These are phyloP conservation scores for Ophiostoma montium DNA, from an alignment of 2,329 filamentous ascomycete genomes.

Conservation along the genomic window DNA sequence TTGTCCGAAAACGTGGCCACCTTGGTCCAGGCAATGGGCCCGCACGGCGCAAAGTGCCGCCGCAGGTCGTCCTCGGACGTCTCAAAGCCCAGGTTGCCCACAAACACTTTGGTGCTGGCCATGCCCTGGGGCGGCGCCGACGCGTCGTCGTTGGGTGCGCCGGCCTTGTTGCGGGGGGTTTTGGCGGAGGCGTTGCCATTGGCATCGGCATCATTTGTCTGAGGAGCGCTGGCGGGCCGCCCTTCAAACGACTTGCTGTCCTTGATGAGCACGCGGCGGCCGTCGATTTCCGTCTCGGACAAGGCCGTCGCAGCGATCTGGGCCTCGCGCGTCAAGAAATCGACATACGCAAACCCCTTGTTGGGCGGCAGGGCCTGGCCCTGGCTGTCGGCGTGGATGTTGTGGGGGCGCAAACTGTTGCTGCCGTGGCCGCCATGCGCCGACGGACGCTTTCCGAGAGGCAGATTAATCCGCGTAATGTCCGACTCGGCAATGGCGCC, in stretches of 20 bases:
- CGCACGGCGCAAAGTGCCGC: conserved; percentile 74
- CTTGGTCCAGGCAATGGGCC: conserved; percentile 68
- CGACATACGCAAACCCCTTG: conserved; percentile 92
- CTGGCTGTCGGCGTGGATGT: conserved; percentile 19
- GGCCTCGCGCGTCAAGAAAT: conserved; percentile 60
- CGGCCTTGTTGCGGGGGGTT: conserved; percentile 11
- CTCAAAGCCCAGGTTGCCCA: conserved; percentile 79
- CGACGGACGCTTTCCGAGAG: conserved; percentile 26
- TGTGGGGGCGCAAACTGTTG: conserved; percentile 5
- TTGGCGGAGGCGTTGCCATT: conserved; percentile 9
- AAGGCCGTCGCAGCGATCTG: conserved; percentile 68
- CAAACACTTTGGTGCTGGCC: conserved; percentile 62
- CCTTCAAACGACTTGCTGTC: conserved; percentile 81
- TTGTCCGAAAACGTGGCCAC: conserved; percentile 86
- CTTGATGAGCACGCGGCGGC: conserved; percentile 82
- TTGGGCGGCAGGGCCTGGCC: conserved; percentile 37
- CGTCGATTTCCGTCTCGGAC: conserved; percentile 67
- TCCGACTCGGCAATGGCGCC: conserved; percentile 50
- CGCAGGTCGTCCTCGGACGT: conserved; percentile 67
- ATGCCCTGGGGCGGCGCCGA: conserved; percentile 29
- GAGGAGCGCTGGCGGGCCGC: conserved; percentile 35
- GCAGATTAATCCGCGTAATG: conserved; percentile 78
- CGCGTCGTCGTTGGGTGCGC: conserved; percentile 18
- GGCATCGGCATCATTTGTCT: too few relatives aligned
- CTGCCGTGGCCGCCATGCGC: too few relatives aligned